phyloP scores from a whole-genome alignment of 2,329 filamentous ascomycete species.

The Lachnellula subtilissima region DNA sequence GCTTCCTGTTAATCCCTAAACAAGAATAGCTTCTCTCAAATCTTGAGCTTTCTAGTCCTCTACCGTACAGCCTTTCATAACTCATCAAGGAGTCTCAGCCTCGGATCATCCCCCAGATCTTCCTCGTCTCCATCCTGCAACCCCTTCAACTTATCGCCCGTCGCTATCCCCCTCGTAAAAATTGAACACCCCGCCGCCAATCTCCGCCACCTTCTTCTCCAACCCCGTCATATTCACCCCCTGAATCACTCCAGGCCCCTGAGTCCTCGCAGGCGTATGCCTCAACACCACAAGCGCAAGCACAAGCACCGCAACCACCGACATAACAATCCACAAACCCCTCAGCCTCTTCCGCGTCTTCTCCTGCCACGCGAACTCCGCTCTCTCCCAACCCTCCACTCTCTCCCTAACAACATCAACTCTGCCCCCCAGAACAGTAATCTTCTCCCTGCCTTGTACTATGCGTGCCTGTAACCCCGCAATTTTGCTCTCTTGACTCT shows the following conservation, averaged over 20 bases:
- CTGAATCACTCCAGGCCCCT: constrained; percentile 3
- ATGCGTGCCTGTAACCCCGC: constrained; percentile 58
- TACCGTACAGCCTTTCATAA: constrained; percentile 17
- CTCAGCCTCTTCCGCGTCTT: constrained; percentile 59
- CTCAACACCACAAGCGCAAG: constrained; percentile 40
- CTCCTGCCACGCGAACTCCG: constrained; percentile 64
- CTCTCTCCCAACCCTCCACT: constrained; percentile 63
- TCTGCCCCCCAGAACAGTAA: constrained; percentile 54
- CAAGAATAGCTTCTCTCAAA: too few species aligned
- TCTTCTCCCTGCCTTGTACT: constrained; percentile 52
- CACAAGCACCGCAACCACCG: constrained; percentile 39
- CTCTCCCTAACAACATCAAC: constrained; percentile 59
- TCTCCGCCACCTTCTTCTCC: constrained; percentile 12
- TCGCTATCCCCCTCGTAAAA: background rate
- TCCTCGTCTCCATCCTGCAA: constrained; percentile 12
- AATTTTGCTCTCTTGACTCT: constrained; percentile 61
- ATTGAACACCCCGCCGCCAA: constrained; percentile 16
- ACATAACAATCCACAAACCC: constrained; percentile 58
- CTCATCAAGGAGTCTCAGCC: constrained; percentile 31
- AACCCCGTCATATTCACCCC: constrained; percentile 17
- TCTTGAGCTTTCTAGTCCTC: too few species aligned
- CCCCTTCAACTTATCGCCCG: constrained; percentile 6
- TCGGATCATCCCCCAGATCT: constrained; percentile 24
- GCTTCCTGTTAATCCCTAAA: too few species aligned
- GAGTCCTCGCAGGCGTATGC: constrained; percentile 17